Conservation (phyloP, 768 basidiomycete genomes). For the Xanthoconium stramineum region DNA sequence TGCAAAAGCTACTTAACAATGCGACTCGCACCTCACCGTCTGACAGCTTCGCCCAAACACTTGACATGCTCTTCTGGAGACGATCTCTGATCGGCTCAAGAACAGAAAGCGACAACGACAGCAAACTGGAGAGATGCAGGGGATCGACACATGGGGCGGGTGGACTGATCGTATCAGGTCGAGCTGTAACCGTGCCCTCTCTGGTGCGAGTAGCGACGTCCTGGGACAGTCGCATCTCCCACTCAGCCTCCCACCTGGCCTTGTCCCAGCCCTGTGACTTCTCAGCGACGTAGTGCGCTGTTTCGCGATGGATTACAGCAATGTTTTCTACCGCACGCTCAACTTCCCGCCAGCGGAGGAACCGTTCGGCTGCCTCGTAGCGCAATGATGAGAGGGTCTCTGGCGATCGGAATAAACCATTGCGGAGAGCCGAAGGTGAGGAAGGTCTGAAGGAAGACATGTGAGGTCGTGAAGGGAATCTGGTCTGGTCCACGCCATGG, state of each 20-base stretch:
- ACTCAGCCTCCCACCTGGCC: slow-evolving; percentile 64
- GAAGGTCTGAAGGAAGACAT: slow-evolving; percentile 57
- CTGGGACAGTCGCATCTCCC: slow-evolving; percentile 56
- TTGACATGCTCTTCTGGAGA: slow-evolving; percentile 23
- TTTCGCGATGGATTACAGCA: slow-evolving; percentile 30
- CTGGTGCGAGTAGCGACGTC: slow-evolving; percentile 55
- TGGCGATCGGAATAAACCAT: slow-evolving; percentile 62
- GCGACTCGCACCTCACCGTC: slow-evolving; percentile 32
- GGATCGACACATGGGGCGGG: slow-evolving; percentile 51
- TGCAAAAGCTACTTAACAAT: slow-evolving; percentile 41
- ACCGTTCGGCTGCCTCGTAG: slow-evolving; percentile 64
- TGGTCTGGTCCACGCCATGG: slow-evolving; percentile 33
- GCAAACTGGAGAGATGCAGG: slow-evolving; percentile 60
- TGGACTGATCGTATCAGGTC: slow-evolving; percentile 12
- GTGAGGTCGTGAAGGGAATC: slow-evolving; percentile 31
- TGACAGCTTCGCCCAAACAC: slow-evolving; percentile 23
- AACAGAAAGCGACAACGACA: slow-evolving; percentile 60
- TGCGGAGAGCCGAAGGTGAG: slow-evolving; percentile 49
- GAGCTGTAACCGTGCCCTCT: slow-evolving; percentile 33
- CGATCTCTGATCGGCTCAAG: slow-evolving; percentile 42
- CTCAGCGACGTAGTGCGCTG: slow-evolving; percentile 16
- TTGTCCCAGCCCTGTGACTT: slow-evolving; percentile 49
- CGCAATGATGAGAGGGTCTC: slow-evolving; percentile 57
- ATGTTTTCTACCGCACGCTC: slow-evolving; percentile 52
- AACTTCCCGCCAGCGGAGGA: slow-evolving; percentile 70